Evolutionary conservation across 1,139 yeast genomes (phyloP).

Genomic region (Saccharomycopsis crataegensis): DNA sequence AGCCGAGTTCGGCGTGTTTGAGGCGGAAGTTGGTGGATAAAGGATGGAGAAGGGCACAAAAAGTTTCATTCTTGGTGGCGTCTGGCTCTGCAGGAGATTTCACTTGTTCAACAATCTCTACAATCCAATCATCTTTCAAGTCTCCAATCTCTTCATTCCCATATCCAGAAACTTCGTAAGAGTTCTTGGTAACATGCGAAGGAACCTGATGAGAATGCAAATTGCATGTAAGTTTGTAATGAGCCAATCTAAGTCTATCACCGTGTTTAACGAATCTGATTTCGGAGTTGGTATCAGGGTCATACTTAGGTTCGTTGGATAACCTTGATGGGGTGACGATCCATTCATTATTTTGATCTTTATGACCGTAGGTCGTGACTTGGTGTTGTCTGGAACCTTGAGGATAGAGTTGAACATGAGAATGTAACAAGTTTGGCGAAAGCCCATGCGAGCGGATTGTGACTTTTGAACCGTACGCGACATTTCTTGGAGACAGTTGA

Average conservation of each 20-base stretch:
- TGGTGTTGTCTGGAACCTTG: constrained; percentile 71
- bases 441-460: constrained; percentile 69
- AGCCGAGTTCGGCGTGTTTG: constrained; percentile 61
- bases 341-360: constrained; percentile 65
- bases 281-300: constrained; percentile 27
- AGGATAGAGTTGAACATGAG: constrained; percentile 63
- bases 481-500: constrained; percentile 50
- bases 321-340: constrained; percentile 41
- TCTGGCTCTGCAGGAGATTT: constrained; percentile 40
- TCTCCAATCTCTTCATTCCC: constrained; percentile 52
- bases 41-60: constrained; percentile 66
- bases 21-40: constrained; percentile 81
- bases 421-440: constrained; percentile 63
- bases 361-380: constrained; percentile 67
- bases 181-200: constrained; percentile 46
- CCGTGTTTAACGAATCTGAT: constrained; percentile 39
- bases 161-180: constrained; percentile 63
- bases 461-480: constrained; percentile 53
- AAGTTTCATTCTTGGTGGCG: constrained; percentile 65
- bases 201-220: constrained; percentile 57
- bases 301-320: constrained; percentile 22
- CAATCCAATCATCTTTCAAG: constrained; percentile 65
- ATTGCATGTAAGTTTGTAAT: constrained; percentile 43
- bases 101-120: constrained; percentile 76
- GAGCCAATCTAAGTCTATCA: constrained; percentile 48